These are phyloP conservation scores for Phialocephala sp. DNA, from an alignment of 2,329 filamentous ascomycete species.

Conservation along the genomic window DNA sequence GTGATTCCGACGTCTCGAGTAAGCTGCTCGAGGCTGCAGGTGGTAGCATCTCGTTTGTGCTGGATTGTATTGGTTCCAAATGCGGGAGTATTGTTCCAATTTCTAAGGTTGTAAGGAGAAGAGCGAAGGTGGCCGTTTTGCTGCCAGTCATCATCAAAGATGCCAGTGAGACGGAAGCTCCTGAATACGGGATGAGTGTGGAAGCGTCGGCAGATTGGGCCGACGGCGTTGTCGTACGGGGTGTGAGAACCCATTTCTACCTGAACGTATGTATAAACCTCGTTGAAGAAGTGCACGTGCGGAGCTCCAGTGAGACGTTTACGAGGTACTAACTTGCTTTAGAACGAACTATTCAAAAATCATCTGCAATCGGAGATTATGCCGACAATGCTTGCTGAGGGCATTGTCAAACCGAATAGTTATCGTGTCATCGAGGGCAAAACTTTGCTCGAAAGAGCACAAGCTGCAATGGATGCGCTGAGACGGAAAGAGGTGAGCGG, in stretches of 20 bases:
- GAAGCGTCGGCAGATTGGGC: slow-evolving; percentile 52
- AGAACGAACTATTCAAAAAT: slow-evolving; percentile 60
- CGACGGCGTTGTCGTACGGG: slow-evolving; percentile 56
- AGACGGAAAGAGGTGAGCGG: slow-evolving; percentile 51
- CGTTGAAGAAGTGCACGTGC: background rate
- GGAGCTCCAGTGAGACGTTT: background rate
- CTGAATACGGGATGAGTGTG: slow-evolving; percentile 61
- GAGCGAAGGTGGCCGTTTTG: slow-evolving; percentile 61
- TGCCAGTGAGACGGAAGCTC: slow-evolving; percentile 52
- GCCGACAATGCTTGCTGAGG: slow-evolving; percentile 42
- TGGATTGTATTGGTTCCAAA: slow-evolving; percentile 61
- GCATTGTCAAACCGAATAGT: slow-evolving; percentile 49
- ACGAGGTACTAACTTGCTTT: background rate
- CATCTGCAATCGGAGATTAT: slow-evolving; percentile 38
- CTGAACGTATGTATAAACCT: slow-evolving; percentile 47
- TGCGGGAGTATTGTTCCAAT: slow-evolving; percentile 55
- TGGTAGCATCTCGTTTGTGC: slow-evolving; percentile 49
- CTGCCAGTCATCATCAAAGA: slow-evolving; percentile 64
- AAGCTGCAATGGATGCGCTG: slow-evolving; percentile 50
- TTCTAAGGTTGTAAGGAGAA: slow-evolving; percentile 50
- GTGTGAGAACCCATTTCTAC: slow-evolving; percentile 63
- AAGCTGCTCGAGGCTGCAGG: slow-evolving; percentile 37
- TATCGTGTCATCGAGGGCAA: slow-evolving; percentile 49
- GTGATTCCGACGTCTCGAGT: slow-evolving; percentile 30
- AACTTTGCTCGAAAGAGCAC: slow-evolving; percentile 43